Base-by-base conservation (phyloP, 306 rosid species). In the Vicia faba region DNA sequence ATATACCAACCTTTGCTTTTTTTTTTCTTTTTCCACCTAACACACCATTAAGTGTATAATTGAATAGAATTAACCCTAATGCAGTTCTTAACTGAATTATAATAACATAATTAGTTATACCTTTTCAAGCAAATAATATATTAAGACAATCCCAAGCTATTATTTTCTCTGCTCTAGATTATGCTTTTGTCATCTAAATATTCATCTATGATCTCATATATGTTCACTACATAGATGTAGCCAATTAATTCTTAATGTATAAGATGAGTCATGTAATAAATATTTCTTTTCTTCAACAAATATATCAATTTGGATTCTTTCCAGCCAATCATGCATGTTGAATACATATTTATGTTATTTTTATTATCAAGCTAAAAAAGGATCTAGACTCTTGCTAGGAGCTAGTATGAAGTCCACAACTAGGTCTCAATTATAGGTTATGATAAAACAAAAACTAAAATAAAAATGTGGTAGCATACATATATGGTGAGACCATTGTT, bases 241-340 rank as follows among this genome's bases (percentile, higher is more conserved):
- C 15, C 13, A 41, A n/a, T 13, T 4, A 41, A 13, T 12, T 41
- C 19, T 54, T 54, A 51, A 61, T 16, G 0, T 19, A 35, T 39
- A 36, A 18, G 8, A 40, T 33, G 38, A 40, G 26, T 66, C 33
- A 66, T 61, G 28, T 25, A 53, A 53, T 15, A 15, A 40, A 48
- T 10, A 61, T 16, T 65, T 58, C 41, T 71, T 60, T 53, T n/a
- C 57, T 26, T 14, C 26, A 75, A 40, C 64, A 59, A 60, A 20
- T 28, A 1, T 53, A 73, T 68, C 31, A 38, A 61, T 18, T 46
- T 61, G 9, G 65, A 66, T 76, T 40, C 55, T 54, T 56, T 70
- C 61, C 80, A 64, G 49, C 62, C 59, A 79, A 69, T 64, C 43
- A 75, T 78, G 79, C 43, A 75, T 78, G 79, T 68, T 79, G 75